A percentile compares a stretch with the other conserved stretches of the same genome.
phyloP scores from a whole-genome alignment of 164 flowering plant genomes.

The Vitis rupestris region DNA sequence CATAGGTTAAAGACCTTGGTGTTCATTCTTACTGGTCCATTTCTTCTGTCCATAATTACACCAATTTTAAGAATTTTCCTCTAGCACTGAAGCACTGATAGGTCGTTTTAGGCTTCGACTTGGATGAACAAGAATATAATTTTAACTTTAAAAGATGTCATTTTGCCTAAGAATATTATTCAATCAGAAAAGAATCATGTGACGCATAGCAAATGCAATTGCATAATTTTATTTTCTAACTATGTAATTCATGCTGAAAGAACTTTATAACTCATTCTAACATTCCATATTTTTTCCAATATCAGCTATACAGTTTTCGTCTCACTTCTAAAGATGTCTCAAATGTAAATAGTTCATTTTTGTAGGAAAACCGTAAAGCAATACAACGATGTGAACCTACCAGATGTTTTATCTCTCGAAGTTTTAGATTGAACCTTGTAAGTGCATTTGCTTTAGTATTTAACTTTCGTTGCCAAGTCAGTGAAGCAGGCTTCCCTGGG shows the following conservation, averaged over 20 bases:
- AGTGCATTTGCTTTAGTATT: constrained; percentile 36
- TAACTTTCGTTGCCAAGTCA: constrained; percentile 63
- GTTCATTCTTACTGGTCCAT: background rate
- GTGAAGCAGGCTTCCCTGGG: constrained; percentile 45
- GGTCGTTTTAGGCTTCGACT: no score
- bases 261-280: background rate
- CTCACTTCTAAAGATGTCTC: background rate
- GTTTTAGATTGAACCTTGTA: constrained; percentile 28
- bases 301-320: background rate
- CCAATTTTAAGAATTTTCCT: no score
- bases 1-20: background rate
- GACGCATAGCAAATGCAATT: background rate
- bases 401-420: constrained; percentile 42
- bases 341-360: background rate
- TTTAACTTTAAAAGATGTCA: no score
- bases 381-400: constrained; percentile 20
- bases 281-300: background rate
- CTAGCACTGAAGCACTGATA: no score
- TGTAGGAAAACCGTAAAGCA: background rate
- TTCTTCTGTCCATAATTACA: background rate
- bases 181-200: background rate
- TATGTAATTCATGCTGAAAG: background rate
- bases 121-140: no score
- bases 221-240: background rate
- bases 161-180: no score